Evolutionary conservation across 2,329 filamentous ascomycete genomes (phyloP).

Genomic region (Penicillium italicum): DNA sequence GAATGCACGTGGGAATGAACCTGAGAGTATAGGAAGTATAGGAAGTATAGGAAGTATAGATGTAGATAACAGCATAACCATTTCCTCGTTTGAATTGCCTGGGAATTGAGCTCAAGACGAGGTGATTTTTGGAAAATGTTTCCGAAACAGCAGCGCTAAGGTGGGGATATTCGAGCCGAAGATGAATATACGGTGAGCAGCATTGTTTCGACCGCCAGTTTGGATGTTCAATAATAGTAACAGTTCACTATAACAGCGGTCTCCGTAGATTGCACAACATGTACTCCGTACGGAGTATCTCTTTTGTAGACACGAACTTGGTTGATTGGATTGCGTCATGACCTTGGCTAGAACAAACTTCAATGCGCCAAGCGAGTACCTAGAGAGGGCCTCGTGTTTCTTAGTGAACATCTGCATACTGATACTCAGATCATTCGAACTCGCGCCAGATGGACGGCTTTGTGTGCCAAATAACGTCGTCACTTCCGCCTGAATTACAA

Average conservation of each 20-base stretch:
- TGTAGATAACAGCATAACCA: background rate
- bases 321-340: background rate
- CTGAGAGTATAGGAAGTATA: background rate
- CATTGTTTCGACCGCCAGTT: slow-evolving; percentile 3
- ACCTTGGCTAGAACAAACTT: background rate
- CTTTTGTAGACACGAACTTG: background rate
- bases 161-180: background rate
- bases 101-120: background rate
- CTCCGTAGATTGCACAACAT: background rate
- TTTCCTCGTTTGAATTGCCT: background rate
- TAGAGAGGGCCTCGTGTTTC: background rate
- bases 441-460: background rate
- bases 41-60: background rate
- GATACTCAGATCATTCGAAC: background rate
- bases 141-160: background rate
- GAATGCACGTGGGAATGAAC: slow-evolving; percentile 5
- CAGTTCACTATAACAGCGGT: background rate
- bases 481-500: slow-evolving; percentile 1
- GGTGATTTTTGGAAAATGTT: background rate
- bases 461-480: background rate
- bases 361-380: background rate
- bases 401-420: background rate
- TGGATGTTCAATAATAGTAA: slow-evolving; percentile 1
- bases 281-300: too few relatives aligned
- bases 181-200: slow-evolving; percentile 3